phyloP scores from a whole-genome alignment of 768 basidiomycete species.

The Collybia sp. region DNA sequence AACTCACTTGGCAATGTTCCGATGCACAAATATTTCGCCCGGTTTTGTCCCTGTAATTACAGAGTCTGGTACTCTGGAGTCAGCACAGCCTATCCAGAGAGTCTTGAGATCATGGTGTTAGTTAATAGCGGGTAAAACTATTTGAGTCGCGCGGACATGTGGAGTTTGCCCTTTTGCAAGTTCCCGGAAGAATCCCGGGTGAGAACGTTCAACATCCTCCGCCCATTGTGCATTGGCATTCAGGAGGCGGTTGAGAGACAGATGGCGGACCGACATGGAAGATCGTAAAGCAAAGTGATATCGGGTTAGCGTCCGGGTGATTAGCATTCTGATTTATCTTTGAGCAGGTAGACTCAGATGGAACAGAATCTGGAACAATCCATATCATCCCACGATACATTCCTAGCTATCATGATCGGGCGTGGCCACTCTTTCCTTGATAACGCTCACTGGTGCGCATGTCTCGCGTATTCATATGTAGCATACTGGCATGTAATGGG shows the following conservation, averaged over 20 bases:
- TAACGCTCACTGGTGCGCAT: too few relatives aligned
- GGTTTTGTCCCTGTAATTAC: conserved; percentile 66
- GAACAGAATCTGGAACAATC: too few relatives aligned
- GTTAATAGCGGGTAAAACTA: conserved; percentile 5
- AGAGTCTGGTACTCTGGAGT: conserved; percentile 82
- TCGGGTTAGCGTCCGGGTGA: neutral
- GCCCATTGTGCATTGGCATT: conserved; percentile 69
- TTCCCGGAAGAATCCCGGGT: conserved; percentile 61
- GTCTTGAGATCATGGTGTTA: conserved; percentile 33
- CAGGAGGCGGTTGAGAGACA: conserved; percentile 26
- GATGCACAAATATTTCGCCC: conserved; percentile 79
- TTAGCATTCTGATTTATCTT: too few relatives aligned
- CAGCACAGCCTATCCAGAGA: conserved; percentile 80
- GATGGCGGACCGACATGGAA: conserved; percentile 9
- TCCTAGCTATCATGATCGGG: too few relatives aligned
- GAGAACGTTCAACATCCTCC: conserved; percentile 41
- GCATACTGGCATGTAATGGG: too few relatives aligned
- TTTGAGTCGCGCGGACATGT: conserved; percentile 37
- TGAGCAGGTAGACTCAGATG: too few relatives aligned
- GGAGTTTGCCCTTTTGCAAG: conserved; percentile 63
- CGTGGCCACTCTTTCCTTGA: too few relatives aligned
- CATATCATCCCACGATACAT: too few relatives aligned
- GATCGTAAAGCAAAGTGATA: conserved; percentile 4
- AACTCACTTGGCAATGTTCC: conserved; percentile 84
- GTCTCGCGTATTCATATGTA: too few relatives aligned